Evolutionary conservation across 148 eudicot species (phyloP).

Genomic region (Chenopodium berlandieri): DNA sequence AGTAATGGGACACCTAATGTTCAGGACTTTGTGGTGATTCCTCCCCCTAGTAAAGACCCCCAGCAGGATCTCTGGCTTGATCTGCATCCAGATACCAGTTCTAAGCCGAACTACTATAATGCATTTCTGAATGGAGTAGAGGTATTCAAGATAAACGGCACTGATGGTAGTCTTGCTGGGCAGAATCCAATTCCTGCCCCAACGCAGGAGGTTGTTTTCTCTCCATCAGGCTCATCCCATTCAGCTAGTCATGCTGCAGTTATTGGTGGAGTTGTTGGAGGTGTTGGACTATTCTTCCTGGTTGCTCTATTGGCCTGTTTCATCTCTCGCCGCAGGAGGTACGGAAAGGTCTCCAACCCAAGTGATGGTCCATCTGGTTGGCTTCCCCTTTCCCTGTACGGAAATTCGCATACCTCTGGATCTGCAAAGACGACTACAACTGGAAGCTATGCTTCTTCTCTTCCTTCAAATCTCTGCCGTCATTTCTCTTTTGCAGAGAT

Average conservation of each 20-base stretch:
- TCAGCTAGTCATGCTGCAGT: conserved; percentile 37
- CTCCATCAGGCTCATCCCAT: conserved; percentile 14
- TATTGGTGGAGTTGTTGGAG: conserved; percentile 84
- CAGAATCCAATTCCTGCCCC: conserved; percentile 77
- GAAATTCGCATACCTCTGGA: conserved; percentile 81
- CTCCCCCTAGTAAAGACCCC: conserved; percentile 45
- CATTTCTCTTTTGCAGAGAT: conserved; percentile 92
- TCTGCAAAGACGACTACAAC: conserved; percentile 82
- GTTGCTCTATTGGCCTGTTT: conserved; percentile 52
- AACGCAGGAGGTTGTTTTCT: conserved; percentile 26
- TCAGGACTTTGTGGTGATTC: conserved; percentile 56
- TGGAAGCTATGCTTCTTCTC: conserved; percentile 81
- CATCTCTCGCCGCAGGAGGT: conserved; percentile 43
- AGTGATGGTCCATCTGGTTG: conserved; percentile 87
- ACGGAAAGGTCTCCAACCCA: conserved; percentile 57
- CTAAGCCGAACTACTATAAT: conserved; percentile 46
- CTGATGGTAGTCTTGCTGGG: conserved; percentile 69
- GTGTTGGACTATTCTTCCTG: conserved; percentile 44
- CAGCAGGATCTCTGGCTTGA: conserved; percentile 82
- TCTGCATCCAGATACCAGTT: conserved; percentile 44
- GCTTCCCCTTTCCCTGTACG: conserved; percentile 92
- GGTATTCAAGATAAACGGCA: conserved; percentile 67
- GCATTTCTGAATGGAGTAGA: conserved; percentile 87
- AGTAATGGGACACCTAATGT: conserved; percentile 45
- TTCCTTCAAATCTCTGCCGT: conserved; percentile 84